phyloP scores from a whole-genome alignment of 2,329 filamentous ascomycete genomes.

The Ceratocystis diversiconidia region DNA sequence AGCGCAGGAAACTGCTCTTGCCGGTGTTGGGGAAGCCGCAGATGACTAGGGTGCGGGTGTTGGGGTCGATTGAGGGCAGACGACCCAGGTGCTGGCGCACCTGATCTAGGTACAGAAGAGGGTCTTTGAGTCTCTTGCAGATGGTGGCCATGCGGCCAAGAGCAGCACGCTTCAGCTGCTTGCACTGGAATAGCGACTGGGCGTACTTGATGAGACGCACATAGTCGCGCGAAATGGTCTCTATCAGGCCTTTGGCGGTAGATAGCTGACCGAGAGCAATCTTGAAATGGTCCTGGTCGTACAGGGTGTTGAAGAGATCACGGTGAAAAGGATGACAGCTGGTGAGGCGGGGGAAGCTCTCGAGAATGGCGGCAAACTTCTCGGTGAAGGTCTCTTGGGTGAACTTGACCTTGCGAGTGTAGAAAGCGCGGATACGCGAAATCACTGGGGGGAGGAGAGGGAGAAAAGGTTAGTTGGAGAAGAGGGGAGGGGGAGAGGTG shows the following conservation, averaged over 20 bases:
- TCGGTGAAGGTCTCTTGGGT: constrained; percentile 94
- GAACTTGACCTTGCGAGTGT: constrained; percentile 96
- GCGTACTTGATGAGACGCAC: constrained; percentile 84
- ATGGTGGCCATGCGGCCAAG: constrained; percentile 98
- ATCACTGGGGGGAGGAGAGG: constrained; percentile 11
- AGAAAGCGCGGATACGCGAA: constrained; percentile 46
- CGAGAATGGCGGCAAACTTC: constrained; percentile 79
- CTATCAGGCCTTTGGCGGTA: constrained; percentile 89
- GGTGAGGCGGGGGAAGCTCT: constrained; percentile 80
- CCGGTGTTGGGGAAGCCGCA: constrained; percentile 97
- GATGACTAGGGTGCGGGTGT: constrained; percentile 87
- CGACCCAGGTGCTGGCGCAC: constrained; percentile 84
- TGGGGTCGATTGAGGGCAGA: constrained; percentile 96
- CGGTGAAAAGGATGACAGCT: constrained; percentile 92
- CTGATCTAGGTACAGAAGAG: constrained; percentile 88
- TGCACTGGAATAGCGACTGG: constrained; percentile 95
- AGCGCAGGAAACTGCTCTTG: constrained; percentile 90
- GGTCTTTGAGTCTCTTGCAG: constrained; percentile 85
- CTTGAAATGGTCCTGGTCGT: constrained; percentile 94
- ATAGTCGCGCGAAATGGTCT: constrained; percentile 92
- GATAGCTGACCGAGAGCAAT: constrained; percentile 93
- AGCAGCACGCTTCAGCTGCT: constrained; percentile 91
- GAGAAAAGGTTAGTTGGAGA: background rate
- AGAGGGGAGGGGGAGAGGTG: background rate
- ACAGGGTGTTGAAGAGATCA: constrained; percentile 80